Conservation (phyloP, 2,329 filamentous ascomycete species). For the Thielaviopsis musarum region DNA sequence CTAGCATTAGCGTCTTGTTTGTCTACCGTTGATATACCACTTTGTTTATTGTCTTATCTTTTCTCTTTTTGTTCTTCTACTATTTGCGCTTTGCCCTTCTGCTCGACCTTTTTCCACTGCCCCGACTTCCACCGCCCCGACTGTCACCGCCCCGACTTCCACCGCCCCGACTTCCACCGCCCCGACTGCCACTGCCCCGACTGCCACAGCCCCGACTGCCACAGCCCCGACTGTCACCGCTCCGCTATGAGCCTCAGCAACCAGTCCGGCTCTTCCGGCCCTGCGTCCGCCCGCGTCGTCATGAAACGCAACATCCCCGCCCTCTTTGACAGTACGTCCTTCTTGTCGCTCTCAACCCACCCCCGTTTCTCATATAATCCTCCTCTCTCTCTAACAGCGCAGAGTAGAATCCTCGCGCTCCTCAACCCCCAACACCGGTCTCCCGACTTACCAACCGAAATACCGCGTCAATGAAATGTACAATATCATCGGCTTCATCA, state of each 20-base stretch:
- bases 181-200: no score
- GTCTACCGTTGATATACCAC: no score
- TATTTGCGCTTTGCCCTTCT: not conserved
- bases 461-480: constrained; percentile 84
- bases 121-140: no score
- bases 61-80: not conserved
- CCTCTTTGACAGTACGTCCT: constrained; percentile 24
- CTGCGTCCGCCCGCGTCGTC: constrained; percentile 27
- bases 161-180: constrained; percentile 4
- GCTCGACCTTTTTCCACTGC: not conserved
- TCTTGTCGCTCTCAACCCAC: no score
- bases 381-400: not conserved
- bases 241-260: constrained; percentile 35
- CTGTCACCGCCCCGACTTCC: no score
- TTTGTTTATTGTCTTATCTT: not conserved
- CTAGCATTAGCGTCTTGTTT: no score
- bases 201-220: not conserved
- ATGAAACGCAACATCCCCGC: constrained; percentile 31
- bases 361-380: no score
- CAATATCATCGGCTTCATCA: constrained; percentile 95
- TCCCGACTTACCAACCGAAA: constrained; percentile 47
- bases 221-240: not conserved
- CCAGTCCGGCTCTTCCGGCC: constrained; percentile 31
- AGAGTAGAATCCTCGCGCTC: not conserved
- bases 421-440: constrained; percentile 8